Conservation (phyloP, 176 grass and related monocot genomes). For the Oropetium thomaeum region DNA sequence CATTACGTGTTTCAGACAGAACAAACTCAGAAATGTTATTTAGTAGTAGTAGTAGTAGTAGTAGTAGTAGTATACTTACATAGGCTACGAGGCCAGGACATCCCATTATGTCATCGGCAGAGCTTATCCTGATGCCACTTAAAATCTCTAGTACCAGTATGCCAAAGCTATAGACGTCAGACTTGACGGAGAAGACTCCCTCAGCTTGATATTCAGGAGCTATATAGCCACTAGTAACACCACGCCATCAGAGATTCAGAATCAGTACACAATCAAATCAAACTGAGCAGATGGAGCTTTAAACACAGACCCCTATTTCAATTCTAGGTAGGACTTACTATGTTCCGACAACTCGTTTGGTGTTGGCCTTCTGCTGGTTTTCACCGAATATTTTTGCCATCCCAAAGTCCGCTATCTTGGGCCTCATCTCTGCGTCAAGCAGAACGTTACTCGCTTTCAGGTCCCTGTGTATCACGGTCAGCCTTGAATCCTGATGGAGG, state of each 20-base stretch:
- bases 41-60: no score
- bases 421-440: slow-evolving; percentile 47
- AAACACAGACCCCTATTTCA: neutral
- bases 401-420: slow-evolving; percentile 68
- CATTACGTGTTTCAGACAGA: neutral
- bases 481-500: slow-evolving; percentile 62
- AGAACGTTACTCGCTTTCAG: slow-evolving; percentile 61
- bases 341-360: slow-evolving; percentile 58
- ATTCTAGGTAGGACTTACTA: slow-evolving; percentile 38
- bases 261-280: neutral
- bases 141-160: slow-evolving; percentile 58
- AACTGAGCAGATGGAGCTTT: neutral
- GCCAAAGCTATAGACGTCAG: slow-evolving; percentile 70
- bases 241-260: neutral
- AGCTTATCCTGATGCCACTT: slow-evolving; percentile 49
- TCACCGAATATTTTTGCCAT: slow-evolving; percentile 72
- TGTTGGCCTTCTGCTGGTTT: slow-evolving; percentile 57
- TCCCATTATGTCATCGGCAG: slow-evolving; percentile 26
- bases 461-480: slow-evolving; percentile 65
- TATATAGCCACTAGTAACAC: slow-evolving; percentile 57
- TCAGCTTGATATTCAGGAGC: slow-evolving; percentile 60
- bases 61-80: slow-evolving; percentile 39
- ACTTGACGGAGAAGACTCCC: slow-evolving; percentile 58
- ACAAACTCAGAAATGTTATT: neutral
- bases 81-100: slow-evolving; percentile 55